A percentile compares a stretch with the other conserved stretches of the same genome.
Conservation (phyloP, 1,139 yeast genomes). For the Citeromyces hawaiiensis region DNA sequence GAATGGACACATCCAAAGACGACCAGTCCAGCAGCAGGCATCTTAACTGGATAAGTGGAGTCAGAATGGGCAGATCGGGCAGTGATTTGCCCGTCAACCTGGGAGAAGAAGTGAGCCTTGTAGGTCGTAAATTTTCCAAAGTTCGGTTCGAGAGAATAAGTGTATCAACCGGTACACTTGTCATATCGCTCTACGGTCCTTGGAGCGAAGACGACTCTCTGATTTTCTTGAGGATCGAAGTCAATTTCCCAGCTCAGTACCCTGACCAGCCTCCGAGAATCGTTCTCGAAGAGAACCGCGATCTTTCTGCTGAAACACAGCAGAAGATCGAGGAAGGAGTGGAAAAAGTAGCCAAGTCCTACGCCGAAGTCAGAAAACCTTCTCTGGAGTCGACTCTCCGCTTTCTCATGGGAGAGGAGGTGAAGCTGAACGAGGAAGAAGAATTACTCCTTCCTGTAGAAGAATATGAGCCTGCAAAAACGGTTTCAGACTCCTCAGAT, state of each 20-base stretch:
- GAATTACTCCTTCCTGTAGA: slow-evolving; percentile 9
- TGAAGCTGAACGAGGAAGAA: slow-evolving; percentile 31
- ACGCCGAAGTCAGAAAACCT: slow-evolving; percentile 43
- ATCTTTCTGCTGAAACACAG: slow-evolving; percentile 33
- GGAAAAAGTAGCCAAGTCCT: slow-evolving; percentile 40
- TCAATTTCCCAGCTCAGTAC: slow-evolving; percentile 57
- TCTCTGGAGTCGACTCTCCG: slow-evolving; percentile 77
- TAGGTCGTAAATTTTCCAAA: slow-evolving; percentile 85
- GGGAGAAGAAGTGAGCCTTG: slow-evolving; percentile 84
- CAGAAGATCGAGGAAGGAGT: slow-evolving; percentile 37
- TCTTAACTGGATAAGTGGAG: slow-evolving; percentile 89
- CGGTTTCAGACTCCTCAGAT: slow-evolving; percentile 10
- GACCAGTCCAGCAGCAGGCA: slow-evolving; percentile 32
- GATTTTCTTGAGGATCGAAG: slow-evolving; percentile 55
- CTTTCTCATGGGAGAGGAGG: slow-evolving; percentile 69
- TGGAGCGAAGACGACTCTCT: slow-evolving; percentile 44
- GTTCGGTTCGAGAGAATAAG: slow-evolving; percentile 77
- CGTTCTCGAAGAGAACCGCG: slow-evolving; percentile 67
- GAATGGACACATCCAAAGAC: slow-evolving; percentile 7
- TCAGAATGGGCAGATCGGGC: slow-evolving; percentile 45
- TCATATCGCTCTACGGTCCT: slow-evolving; percentile 71
- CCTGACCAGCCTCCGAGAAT: slow-evolving; percentile 54
- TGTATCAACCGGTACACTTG: slow-evolving; percentile 72
- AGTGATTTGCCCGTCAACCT: slow-evolving; percentile 38
- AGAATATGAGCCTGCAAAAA: slow-evolving; percentile 13